phyloP scores from a whole-genome alignment of 2,329 filamentous ascomycete species.

The Clarireedia sp. region DNA sequence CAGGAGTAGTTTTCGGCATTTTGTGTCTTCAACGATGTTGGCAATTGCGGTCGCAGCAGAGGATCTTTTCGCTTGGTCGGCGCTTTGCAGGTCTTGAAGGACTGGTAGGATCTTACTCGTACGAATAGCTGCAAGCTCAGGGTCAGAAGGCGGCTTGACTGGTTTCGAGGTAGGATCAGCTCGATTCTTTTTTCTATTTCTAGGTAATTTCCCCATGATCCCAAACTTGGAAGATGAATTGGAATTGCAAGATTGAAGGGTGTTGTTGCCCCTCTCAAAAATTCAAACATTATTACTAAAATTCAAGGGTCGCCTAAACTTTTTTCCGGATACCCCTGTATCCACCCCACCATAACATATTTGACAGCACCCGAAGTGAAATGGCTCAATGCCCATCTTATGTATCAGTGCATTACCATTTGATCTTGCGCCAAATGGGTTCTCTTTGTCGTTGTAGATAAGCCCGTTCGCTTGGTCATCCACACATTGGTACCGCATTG shows the following conservation, averaged over 20 bases:
- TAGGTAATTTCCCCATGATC: conserved; percentile 52
- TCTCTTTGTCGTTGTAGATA: no score
- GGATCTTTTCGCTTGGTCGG: conserved; percentile 51
- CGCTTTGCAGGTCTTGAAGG: conserved; percentile 50
- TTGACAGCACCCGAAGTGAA: no score
- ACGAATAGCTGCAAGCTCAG: conserved; percentile 54
- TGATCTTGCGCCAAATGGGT: no score
- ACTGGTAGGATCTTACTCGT: conserved; percentile 57
- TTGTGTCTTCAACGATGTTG: conserved; percentile 53
- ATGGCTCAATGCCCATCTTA: no score
- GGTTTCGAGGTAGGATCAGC: conserved; percentile 49
- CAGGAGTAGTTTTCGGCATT: conserved; percentile 56
- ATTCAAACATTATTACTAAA: background rate
- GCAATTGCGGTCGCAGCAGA: conserved; percentile 51
- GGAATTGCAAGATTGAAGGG: background rate
- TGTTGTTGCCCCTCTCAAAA: background rate
- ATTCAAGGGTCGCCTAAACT: background rate
- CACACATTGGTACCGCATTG: no score
- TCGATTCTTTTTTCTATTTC: conserved; percentile 43
- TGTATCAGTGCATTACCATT: no score
- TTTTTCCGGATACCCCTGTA: background rate
- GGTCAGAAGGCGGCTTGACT: conserved; percentile 54
- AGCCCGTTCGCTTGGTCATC: no score
- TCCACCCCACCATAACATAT: no score
- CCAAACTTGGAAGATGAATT: conserved; percentile 6